Percentiles rank a stretch among this genome's conserved stretches.
Evolutionary conservation across 257 asterid species (phyloP).

Genomic region (Nicotiana tomentosiformis): DNA sequence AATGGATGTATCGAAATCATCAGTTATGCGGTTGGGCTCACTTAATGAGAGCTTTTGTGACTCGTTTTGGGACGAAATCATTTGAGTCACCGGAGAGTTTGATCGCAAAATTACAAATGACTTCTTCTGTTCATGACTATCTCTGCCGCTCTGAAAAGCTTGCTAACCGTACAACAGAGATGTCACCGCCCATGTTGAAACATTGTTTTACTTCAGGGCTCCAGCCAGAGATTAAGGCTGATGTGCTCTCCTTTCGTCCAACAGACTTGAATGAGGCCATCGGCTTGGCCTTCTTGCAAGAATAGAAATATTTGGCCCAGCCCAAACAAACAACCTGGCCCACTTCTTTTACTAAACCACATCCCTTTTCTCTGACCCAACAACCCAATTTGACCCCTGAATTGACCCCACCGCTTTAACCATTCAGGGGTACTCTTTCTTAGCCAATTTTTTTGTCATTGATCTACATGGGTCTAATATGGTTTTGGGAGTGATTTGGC

Average conservation of each 20-base stretch:
- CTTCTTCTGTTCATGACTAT: not conserved
- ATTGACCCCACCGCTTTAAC: not conserved
- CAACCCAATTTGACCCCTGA: not conserved
- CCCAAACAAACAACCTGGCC: not conserved
- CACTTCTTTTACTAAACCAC: not conserved
- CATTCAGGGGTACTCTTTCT: not conserved
- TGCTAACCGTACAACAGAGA: not conserved
- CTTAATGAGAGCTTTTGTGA: not conserved
- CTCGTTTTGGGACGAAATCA: not conserved
- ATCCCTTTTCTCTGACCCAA: too few relatives aligned
- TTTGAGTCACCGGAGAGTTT: not conserved
- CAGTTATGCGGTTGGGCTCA: not conserved
- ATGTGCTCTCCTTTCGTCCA: not conserved
- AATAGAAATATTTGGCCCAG: not conserved
- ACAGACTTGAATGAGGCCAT: not conserved
- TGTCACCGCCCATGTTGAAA: not conserved
- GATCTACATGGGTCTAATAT: not conserved
- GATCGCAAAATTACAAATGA: not conserved
- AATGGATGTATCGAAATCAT: not conserved
- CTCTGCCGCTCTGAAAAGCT: not conserved
- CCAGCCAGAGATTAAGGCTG: too few relatives aligned
- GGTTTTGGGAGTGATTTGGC: not conserved
- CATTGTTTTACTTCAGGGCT: not conserved
- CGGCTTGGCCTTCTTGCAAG: not conserved
- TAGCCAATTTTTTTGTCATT: not conserved